Evolutionary conservation across 2,329 filamentous ascomycete species (phyloP).

Genomic region (Ophiostoma sp.): DNA sequence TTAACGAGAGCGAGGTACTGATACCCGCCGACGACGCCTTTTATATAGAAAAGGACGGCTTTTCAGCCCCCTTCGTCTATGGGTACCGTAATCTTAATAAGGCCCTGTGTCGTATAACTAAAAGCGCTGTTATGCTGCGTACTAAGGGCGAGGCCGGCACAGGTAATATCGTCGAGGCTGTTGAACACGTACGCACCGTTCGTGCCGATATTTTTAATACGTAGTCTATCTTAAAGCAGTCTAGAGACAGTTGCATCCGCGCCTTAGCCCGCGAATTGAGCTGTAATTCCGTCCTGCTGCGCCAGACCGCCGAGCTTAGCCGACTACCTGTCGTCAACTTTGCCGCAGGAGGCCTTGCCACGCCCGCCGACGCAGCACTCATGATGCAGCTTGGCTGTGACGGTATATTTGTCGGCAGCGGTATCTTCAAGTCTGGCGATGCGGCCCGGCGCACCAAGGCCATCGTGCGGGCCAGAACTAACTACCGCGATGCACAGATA

Average conservation of each 20-base stretch:
- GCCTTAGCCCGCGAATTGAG: conserved; percentile 71
- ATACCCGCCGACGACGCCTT: conserved; percentile 88
- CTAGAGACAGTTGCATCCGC: conserved; percentile 57
- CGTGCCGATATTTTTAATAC: conserved; percentile 79
- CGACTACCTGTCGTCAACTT: conserved; percentile 96
- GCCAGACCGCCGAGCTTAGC: conserved; percentile 82
- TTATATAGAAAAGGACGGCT: conserved; percentile 87
- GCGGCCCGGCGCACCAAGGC: conserved; percentile 87
- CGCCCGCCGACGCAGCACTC: conserved; percentile 90
- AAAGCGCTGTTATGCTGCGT: conserved; percentile 97
- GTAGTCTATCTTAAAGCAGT: conserved; percentile 66
- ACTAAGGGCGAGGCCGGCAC: conserved; percentile 98
- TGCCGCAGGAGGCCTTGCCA: conserved; percentile 98
- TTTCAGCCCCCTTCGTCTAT: conserved; percentile 88
- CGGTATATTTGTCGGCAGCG: conserved; percentile 93
- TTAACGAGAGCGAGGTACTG: conserved; percentile 96
- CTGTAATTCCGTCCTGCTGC: conserved; percentile 72
- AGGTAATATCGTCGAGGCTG: conserved; percentile 94
- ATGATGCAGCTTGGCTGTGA: conserved; percentile 99
- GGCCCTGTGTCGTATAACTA: conserved; percentile 83
- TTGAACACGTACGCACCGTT: conserved; percentile 92
- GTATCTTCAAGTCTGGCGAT: conserved; percentile 96
- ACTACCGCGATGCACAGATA: conserved; percentile 82
- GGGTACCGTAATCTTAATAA: conserved; percentile 93
- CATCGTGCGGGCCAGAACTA: conserved; percentile 91